Evolutionary conservation across 2,329 filamentous ascomycete species (phyloP).

Genomic region (Celoporthe dispersa): DNA sequence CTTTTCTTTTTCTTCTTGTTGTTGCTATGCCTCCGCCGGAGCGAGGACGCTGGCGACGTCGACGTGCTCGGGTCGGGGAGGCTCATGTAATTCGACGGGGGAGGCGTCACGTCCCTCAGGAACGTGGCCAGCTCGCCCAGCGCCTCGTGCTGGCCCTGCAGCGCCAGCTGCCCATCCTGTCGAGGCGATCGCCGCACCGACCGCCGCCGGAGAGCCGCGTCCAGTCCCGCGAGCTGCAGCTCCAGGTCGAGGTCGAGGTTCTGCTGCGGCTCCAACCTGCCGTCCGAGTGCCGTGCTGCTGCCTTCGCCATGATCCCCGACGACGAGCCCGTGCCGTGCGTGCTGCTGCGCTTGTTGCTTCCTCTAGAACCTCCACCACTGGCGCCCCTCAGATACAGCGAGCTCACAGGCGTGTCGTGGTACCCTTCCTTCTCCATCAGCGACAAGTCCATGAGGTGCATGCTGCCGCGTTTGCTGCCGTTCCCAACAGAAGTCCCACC

Average conservation of each 20-base stretch:
- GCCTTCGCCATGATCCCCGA: constrained; percentile 25
- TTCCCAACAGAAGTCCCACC: not conserved
- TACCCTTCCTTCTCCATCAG: constrained; percentile 12
- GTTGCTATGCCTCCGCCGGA: constrained; percentile 11
- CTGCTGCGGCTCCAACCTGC: not conserved
- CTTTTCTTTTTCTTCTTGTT: constrained; percentile 37
- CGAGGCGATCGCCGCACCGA: not conserved
- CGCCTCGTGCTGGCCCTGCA: constrained; percentile 32
- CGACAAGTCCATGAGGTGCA: not conserved
- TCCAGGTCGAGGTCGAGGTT: not conserved
- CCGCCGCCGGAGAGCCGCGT: constrained; percentile 13
- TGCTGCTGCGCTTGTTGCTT: constrained; percentile 7
- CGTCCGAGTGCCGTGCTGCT: constrained; percentile 28
- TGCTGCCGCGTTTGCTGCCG: not conserved
- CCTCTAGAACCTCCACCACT: constrained; percentile 5
- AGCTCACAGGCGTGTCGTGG: constrained; percentile 18
- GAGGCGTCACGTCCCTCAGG: constrained; percentile 53
- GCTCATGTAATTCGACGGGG: constrained; percentile 56
- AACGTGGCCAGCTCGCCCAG: constrained; percentile 51
- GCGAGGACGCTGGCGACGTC: constrained; percentile 23
- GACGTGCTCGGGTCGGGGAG: constrained; percentile 38
- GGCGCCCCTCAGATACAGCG: constrained; percentile 17
- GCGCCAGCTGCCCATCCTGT: constrained; percentile 5
- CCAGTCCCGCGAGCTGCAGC: constrained; percentile 8
- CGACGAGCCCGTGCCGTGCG: constrained; percentile 12